phyloP scores from a whole-genome alignment of 2,329 filamentous ascomycete species.

The Thelonectria discophora region DNA sequence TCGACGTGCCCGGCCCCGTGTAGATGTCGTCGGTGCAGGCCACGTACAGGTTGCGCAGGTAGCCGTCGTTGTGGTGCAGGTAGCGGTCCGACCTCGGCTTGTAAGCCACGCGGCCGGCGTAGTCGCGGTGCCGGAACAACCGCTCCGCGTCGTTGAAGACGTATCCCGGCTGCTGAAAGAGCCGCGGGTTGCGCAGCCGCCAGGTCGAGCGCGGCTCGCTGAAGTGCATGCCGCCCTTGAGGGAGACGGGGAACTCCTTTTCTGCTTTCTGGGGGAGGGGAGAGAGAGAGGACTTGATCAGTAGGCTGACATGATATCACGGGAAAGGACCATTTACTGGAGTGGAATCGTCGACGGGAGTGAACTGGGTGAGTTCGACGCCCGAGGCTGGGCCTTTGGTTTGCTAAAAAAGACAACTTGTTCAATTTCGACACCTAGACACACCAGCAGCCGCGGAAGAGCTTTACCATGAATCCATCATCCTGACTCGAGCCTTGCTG shows the following conservation, averaged over 20 bases:
- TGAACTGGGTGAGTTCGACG: conserved; percentile 5
- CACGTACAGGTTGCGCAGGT: conserved; percentile 41
- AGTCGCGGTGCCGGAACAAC: conserved; percentile 37
- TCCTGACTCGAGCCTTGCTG: conserved; percentile 37
- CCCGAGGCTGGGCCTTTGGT: conserved; percentile 30
- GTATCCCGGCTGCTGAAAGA: conserved; percentile 39
- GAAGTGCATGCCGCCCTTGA: conserved; percentile 38
- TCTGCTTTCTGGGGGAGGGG: conserved; percentile 7
- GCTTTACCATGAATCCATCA: conserved; percentile 42
- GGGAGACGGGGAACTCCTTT: conserved; percentile 40
- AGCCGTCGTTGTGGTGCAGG: conserved; percentile 39
- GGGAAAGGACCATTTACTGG: conserved; percentile 4
- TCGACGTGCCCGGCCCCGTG: conserved; percentile 38
- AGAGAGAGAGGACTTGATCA: neutral
- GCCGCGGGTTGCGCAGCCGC: conserved; percentile 35
- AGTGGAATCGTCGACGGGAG: conserved; percentile 6
- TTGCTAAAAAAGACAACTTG: conserved; percentile 32
- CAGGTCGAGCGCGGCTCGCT: conserved; percentile 32
- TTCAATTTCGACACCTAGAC: conserved; percentile 39
- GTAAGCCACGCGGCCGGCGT: conserved; percentile 34
- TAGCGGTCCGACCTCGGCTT: conserved; percentile 40
- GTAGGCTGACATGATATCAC: neutral
- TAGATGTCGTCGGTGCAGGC: conserved; percentile 39
- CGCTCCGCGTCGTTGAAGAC: conserved; percentile 27
- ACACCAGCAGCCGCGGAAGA: conserved; percentile 42